Evolutionary conservation across 108 stramenopile genomes (phyloP).

Genomic region (Fistulifera solaris): DNA sequence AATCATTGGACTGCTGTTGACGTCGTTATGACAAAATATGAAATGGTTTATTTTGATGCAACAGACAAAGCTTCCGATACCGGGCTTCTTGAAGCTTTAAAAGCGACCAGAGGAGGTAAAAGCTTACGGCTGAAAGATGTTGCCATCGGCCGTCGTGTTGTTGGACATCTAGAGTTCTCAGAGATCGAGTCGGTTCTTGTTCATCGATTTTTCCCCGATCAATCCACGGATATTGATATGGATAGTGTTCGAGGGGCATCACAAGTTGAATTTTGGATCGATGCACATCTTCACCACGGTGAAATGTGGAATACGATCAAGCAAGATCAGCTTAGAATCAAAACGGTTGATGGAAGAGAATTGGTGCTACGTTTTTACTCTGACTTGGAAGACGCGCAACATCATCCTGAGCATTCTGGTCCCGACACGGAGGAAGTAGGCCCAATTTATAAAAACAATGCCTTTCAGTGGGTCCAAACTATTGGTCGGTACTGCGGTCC

Average conservation of each 20-base stretch:
- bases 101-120: conserved; percentile 62
- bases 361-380: conserved; percentile 61
- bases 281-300: conserved; percentile 1
- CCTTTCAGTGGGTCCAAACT: conserved; percentile 73
- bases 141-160: conserved; percentile 55
- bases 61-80: background rate
- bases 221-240: background rate
- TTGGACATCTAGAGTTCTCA: conserved; percentile 48
- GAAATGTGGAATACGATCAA: conserved; percentile 47
- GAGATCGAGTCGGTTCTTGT: conserved; percentile 59
- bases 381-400: conserved; percentile 26
- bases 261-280: conserved; percentile 9
- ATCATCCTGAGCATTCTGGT: conserved; percentile 24
- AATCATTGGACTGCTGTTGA: conserved; percentile 68
- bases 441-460: conserved; percentile 24
- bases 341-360: conserved; percentile 23
- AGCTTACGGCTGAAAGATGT: conserved; percentile 61
- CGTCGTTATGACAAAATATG: conserved; percentile 71
- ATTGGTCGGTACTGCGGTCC: conserved; percentile 43
- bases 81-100: conserved; percentile 11
- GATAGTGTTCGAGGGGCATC: conserved; percentile 6
- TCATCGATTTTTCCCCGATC: conserved; percentile 23
- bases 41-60: conserved; percentile 41
- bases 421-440: conserved; percentile 3
- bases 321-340: conserved; percentile 57